phyloP scores from a whole-genome alignment of 331 rosid genomes.

The Rhamnella rubrinervis region DNA sequence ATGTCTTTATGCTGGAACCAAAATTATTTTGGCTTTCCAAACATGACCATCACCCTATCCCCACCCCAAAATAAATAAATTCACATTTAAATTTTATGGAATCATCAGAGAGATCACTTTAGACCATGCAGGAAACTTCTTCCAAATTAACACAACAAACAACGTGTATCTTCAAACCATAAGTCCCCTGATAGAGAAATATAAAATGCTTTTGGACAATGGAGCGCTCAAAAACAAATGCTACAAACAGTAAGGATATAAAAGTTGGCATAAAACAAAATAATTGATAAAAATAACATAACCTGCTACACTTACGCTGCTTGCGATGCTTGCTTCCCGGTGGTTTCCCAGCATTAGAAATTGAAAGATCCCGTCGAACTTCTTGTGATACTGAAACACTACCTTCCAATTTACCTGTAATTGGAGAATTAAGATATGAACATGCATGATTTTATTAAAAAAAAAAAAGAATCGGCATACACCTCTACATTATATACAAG shows the following conservation, averaged over 20 bases:
- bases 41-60: too few species aligned
- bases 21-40: too few species aligned
- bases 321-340: slow-evolving; percentile 57
- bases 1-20: too few species aligned
- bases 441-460: background rate
- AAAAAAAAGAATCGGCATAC: too few species aligned
- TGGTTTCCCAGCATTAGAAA: slow-evolving; percentile 28
- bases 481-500: too few species aligned
- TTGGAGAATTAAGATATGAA: background rate
- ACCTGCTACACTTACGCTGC: slow-evolving; percentile 51
- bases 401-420: slow-evolving; percentile 52
- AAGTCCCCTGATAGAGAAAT: background rate
- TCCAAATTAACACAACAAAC: background rate
- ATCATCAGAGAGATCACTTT: background rate
- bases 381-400: background rate
- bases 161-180: too few species aligned
- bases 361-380: slow-evolving; percentile 22
- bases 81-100: too few species aligned
- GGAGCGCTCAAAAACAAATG: background rate
- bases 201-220: background rate
- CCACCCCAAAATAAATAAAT: too few species aligned
- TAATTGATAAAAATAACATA: slow-evolving; percentile 7
- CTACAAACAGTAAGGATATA: background rate
- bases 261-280: slow-evolving; percentile 8
- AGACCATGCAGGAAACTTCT: background rate